Conservation (phyloP, 768 basidiomycete genomes). For the Auriscalpium microsporum region DNA sequence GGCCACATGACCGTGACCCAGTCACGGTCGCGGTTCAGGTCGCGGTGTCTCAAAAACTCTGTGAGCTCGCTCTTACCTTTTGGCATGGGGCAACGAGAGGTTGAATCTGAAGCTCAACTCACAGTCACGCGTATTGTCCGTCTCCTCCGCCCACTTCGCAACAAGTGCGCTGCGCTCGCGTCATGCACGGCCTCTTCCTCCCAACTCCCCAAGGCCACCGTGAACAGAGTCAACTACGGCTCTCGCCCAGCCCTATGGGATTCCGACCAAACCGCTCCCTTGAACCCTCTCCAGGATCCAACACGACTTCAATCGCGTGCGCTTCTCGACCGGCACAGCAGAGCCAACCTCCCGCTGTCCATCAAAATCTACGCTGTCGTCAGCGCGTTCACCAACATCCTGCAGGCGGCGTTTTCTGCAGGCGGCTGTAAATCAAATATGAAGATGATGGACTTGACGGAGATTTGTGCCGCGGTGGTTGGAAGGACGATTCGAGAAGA, state of each 20-base stretch:
- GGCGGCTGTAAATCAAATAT: not conserved
- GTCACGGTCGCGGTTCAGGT: no score
- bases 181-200: constrained; percentile 17
- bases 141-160: constrained; percentile 39
- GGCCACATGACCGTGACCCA: no score
- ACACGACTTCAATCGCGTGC: constrained; percentile 26
- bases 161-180: constrained; percentile 34
- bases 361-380: constrained; percentile 43
- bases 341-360: constrained; percentile 35
- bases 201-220: constrained; percentile 8
- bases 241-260: not conserved
- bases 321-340: constrained; percentile 25
- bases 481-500: constrained; percentile 37
- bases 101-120: constrained; percentile 14
- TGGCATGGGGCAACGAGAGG: no score
- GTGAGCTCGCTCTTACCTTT: no score
- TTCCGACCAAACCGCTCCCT: constrained; percentile 20
- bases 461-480: constrained; percentile 38
- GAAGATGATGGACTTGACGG: constrained; percentile 31
- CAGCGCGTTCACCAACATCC: constrained; percentile 47
- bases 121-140: constrained; percentile 35
- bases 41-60: no score
- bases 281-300: constrained; percentile 32
- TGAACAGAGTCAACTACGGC: constrained; percentile 10
- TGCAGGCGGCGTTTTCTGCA: constrained; percentile 27